Percentiles rank a stretch among this genome's conserved stretches.
Evolutionary conservation across 2,329 filamentous ascomycete species (phyloP).

Genomic region (Sarocladiaceae sp.): DNA sequence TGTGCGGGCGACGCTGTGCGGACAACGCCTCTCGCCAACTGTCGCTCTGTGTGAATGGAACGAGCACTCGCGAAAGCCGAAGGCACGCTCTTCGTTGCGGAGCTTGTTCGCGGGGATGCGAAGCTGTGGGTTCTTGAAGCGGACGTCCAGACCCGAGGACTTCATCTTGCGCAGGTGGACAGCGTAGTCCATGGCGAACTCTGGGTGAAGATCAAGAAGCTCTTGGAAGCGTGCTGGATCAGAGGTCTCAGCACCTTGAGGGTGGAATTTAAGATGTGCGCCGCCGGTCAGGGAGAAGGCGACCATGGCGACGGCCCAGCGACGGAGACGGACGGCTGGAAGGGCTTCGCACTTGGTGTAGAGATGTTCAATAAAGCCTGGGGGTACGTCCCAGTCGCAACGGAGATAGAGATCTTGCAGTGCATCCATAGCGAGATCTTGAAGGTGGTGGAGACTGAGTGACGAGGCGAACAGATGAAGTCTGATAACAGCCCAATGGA

Average conservation of each 20-base stretch:
- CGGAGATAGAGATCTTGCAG: slow-evolving; percentile 56
- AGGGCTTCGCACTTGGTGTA: slow-evolving; percentile 49
- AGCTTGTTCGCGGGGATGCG: slow-evolving; percentile 52
- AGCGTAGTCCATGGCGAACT: slow-evolving; percentile 46
- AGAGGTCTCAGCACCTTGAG: slow-evolving; percentile 23
- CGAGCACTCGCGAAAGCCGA: slow-evolving; percentile 58
- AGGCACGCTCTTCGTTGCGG: slow-evolving; percentile 51
- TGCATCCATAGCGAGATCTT: slow-evolving; percentile 54
- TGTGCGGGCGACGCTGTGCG: slow-evolving; percentile 26
- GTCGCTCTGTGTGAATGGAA: slow-evolving; percentile 55
- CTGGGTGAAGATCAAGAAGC: slow-evolving; percentile 39
- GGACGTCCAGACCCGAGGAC: slow-evolving; percentile 43
- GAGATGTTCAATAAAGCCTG: slow-evolving; percentile 45
- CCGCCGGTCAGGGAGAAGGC: slow-evolving; percentile 46
- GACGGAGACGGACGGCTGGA: slow-evolving; percentile 47
- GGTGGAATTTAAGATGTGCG: slow-evolving; percentile 19
- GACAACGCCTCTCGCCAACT: slow-evolving; percentile 51
- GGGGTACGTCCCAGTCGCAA: slow-evolving; percentile 54
- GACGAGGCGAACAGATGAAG: slow-evolving; percentile 54
- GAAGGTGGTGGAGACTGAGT: slow-evolving; percentile 44
- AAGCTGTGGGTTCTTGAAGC: slow-evolving; percentile 58
- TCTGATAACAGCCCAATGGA: slow-evolving; percentile 53
- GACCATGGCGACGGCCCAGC: slow-evolving; percentile 58
- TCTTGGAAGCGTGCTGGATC: slow-evolving; percentile 31
- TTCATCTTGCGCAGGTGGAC: slow-evolving; percentile 50